Base-by-base conservation (phyloP, 2,329 filamentous ascomycete genomes). In the Epichloe scottii region DNA sequence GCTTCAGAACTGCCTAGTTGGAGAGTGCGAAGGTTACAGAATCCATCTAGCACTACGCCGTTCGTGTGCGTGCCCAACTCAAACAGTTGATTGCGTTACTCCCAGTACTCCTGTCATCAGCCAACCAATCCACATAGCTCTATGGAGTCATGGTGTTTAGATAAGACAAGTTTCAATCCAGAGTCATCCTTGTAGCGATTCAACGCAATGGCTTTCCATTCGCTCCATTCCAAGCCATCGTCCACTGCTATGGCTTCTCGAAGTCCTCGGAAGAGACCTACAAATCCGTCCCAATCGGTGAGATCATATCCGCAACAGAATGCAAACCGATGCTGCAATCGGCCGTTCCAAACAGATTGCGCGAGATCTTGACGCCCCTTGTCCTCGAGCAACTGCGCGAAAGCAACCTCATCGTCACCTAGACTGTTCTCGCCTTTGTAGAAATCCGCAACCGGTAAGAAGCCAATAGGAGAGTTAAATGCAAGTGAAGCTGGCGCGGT, bases 261-360 rank as follows among this genome's bases (percentile, higher is more conserved):
- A 23, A 23, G 23, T 1, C 23, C 23, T 2, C 1, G 23, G 0
- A 23, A 23, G 23, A 23, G 23, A 23, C 23, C 23, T 1, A 23
- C 23, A 23, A 23, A 72, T 14, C 69, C 67, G 11, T 68, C 60
- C 69, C 68, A 72, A 56, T 72, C 68, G 17, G 46, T 56, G 26
- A 70, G 63, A 56, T 71, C 61, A 52, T 71, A 71, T 14, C 67
- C 66, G 48, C 66, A 70, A 57, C 68, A 72, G 55, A 72, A 72
- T 46, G 58, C 55, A 49, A 72, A 67, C 15, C 61, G 55, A 53
- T 71, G 69, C 53, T 69, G 61, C 23, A 70, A 38, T 37, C 66
- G 62, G 15, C 69, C 69, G 11, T 66, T 61, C 52, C 60, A 58
- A 40, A 73, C 66, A 56, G 59, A 61, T 3, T 47, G 49, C n/a